Evolutionary conservation across 495 filamentous ascomycete species (phyloP).

Genomic region (Astrocystis sublimbata): DNA sequence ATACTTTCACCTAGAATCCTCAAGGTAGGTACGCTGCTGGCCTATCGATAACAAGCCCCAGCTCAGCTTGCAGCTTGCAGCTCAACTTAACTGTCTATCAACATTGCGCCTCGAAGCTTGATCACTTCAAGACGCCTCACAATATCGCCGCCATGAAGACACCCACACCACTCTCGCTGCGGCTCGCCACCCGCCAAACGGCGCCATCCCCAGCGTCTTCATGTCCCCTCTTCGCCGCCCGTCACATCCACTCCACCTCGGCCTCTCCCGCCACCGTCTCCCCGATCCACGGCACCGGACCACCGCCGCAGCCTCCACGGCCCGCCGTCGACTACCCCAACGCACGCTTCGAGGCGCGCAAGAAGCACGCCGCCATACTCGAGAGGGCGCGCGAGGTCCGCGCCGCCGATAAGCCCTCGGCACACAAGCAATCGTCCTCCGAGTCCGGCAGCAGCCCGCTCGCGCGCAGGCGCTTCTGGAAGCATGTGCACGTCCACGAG

Average conservation of each 20-base stretch:
- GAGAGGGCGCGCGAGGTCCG: constrained; percentile 48
- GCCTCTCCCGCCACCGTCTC: constrained; percentile 49
- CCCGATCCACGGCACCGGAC: constrained; percentile 77
- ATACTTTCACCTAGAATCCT: no score
- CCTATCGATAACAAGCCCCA: no score
- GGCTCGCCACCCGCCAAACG: constrained; percentile 16
- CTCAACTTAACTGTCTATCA: not conserved
- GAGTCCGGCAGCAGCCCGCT: constrained; percentile 9
- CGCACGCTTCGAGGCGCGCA: constrained; percentile 53
- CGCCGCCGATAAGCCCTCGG: constrained; percentile 29
- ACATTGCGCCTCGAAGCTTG: not conserved
- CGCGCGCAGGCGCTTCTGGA: constrained; percentile 72
- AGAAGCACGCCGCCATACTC: constrained; percentile 56
- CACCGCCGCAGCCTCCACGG: constrained; percentile 75
- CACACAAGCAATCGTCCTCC: not conserved
- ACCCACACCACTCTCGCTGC: constrained; percentile 33
- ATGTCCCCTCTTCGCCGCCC: constrained; percentile 15
- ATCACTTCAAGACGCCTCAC: not conserved
- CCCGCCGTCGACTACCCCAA: constrained; percentile 54
- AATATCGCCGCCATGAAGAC: constrained; percentile 33
- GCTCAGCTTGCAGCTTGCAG: not conserved
- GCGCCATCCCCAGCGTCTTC: constrained; percentile 1
- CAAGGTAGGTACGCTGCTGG: no score
- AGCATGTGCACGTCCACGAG: constrained; percentile 67
- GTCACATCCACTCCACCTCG: constrained; percentile 44